Conservation (phyloP, 192 early-diverging fungal genomes). For the Backusella psychrophila region DNA sequence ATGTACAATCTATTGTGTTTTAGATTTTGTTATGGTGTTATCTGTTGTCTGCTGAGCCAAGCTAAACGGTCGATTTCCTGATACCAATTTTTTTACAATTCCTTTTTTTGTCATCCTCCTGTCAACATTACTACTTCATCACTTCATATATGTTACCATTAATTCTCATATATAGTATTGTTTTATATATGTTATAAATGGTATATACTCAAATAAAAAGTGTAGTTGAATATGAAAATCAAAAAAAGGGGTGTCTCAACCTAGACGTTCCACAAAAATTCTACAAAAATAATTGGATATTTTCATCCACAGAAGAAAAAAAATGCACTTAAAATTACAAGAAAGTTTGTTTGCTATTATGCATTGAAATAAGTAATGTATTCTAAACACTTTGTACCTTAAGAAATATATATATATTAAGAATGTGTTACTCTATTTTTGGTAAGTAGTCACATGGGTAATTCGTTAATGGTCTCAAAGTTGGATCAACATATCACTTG, state of each 20-base stretch:
- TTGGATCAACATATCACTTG: background rate
- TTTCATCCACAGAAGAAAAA: slow-evolving; percentile 4
- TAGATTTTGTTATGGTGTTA: background rate
- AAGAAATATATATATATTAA: background rate
- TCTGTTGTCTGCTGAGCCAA: background rate
- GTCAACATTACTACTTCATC: background rate
- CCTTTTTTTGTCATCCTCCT: background rate
- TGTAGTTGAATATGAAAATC: background rate
- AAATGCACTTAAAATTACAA: background rate
- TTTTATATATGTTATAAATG: background rate
- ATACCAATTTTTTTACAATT: background rate
- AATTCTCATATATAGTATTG: background rate
- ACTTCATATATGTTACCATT: background rate
- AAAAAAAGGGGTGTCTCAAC: background rate
- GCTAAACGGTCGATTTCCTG: background rate
- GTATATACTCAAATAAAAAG: background rate
- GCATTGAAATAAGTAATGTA: background rate
- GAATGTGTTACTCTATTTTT: background rate
- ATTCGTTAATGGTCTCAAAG: background rate
- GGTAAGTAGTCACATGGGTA: background rate
- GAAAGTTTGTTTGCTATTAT: background rate
- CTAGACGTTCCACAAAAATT: background rate
- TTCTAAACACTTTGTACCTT: background rate
- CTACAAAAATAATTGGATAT: background rate
- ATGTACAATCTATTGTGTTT: background rate